Conservation (phyloP, 2,329 filamentous ascomycete genomes). For the Trichoderma koningiopsis region DNA sequence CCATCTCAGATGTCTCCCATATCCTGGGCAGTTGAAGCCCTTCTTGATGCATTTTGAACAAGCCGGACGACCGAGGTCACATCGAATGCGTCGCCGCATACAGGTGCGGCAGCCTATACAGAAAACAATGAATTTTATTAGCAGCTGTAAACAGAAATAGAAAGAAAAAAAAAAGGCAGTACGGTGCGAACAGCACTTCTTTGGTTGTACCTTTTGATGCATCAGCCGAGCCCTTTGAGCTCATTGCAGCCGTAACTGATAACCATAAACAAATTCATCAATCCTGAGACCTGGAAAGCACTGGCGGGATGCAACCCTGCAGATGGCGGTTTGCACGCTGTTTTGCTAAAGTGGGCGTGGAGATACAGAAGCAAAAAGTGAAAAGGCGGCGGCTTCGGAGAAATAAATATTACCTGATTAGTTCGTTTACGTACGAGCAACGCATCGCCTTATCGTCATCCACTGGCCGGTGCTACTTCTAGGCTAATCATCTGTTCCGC, state of each 20-base stretch:
- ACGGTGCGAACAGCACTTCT: not conserved
- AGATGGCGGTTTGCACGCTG: not conserved
- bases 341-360: constrained; percentile 3
- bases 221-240: constrained; percentile 22
- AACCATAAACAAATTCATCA: constrained; percentile 15
- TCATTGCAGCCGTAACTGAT: constrained; percentile 17
- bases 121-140: not conserved
- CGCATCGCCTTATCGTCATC: constrained; percentile 3
- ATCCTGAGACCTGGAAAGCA: not conserved
- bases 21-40: constrained; percentile 35
- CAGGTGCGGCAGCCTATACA: constrained; percentile 34
- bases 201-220: constrained; percentile 12
- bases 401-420: constrained; percentile 13
- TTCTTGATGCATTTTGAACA: constrained; percentile 37
- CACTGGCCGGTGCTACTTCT: not conserved
- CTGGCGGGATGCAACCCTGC: not conserved
- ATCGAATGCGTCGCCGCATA: constrained; percentile 36
- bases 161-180: not conserved
- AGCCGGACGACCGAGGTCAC: constrained; percentile 33
- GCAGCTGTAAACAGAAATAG: not conserved
- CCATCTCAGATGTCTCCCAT: constrained; percentile 35
- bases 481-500: not conserved
- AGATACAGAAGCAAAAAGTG: not conserved
- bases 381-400: constrained; percentile 20
- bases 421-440: constrained; percentile 20